These are phyloP conservation scores for Penicillium sp. DNA, from an alignment of 2,329 filamentous ascomycete genomes.

Conservation along the genomic window DNA sequence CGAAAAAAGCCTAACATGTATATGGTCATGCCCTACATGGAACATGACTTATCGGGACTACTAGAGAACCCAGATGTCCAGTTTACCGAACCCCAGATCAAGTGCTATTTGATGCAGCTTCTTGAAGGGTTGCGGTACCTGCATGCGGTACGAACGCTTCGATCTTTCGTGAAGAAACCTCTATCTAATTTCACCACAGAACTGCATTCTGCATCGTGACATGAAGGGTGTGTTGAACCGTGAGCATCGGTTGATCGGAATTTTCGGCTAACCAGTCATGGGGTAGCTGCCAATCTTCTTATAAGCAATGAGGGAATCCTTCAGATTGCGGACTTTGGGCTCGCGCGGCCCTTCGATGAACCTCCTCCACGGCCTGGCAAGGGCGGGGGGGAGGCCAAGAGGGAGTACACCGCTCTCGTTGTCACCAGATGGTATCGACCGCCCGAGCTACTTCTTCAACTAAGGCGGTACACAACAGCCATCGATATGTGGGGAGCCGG, in stretches of 20 bases:
- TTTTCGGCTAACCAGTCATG: conserved; percentile 6
- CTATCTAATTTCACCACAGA: conserved; percentile 37
- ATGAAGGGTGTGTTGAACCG: conserved; percentile 67
- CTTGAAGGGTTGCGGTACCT: conserved; percentile 87
- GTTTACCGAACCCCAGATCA: conserved; percentile 88
- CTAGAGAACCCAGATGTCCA: conserved; percentile 90
- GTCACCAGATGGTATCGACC: conserved; percentile 97
- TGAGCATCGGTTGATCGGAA: neutral
- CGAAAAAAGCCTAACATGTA: conserved; percentile 81
- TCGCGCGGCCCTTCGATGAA: conserved; percentile 91
- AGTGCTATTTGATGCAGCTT: conserved; percentile 94
- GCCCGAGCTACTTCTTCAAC: conserved; percentile 82
- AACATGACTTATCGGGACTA: conserved; percentile 95
- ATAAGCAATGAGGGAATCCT: conserved; percentile 93
- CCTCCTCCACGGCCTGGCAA: conserved; percentile 70
- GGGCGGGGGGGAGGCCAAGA: conserved; percentile 77
- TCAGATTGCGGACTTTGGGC: conserved; percentile 95
- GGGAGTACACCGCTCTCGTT: conserved; percentile 94
- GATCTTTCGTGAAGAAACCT: conserved; percentile 10
- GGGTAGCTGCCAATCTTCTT: conserved; percentile 78
- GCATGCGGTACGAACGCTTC: conserved; percentile 60
- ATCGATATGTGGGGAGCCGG: conserved; percentile 99
- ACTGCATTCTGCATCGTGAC: conserved; percentile 86
- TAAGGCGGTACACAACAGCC: conserved; percentile 90
- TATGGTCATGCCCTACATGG: conserved; percentile 99